Conservation (phyloP, 495 filamentous ascomycete genomes). For the Neurospora discreta region DNA sequence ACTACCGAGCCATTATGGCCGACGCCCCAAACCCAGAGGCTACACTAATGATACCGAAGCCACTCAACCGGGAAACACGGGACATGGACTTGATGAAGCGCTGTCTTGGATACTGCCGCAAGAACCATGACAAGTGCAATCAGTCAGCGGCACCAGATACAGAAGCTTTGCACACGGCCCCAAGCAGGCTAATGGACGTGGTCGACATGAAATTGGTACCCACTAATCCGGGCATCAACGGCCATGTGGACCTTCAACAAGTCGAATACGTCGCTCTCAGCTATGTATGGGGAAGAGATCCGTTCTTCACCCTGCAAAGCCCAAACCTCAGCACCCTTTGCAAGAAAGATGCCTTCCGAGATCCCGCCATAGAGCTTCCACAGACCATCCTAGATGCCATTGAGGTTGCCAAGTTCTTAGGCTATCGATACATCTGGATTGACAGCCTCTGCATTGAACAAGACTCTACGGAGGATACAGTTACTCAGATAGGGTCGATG, state of each 20-base stretch:
- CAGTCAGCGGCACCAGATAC: conserved; percentile 10
- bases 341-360: not conserved
- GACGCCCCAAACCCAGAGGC: not conserved
- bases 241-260: not conserved
- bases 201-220: conserved; percentile 5
- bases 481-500: not conserved
- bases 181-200: conserved; percentile 21
- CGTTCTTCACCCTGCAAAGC: conserved; percentile 14
- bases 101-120: conserved; percentile 12
- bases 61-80: not conserved
- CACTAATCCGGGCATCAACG: conserved; percentile 5
- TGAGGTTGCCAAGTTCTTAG: conserved; percentile 10
- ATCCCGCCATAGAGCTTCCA: conserved; percentile 6
- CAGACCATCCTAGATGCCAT: conserved; percentile 22
- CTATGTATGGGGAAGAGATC: conserved; percentile 23
- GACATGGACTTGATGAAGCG: not conserved
- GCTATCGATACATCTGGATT: conserved; percentile 19
- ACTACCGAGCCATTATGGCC: not conserved
- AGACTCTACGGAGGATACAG: not conserved
- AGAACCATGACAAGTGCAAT: conserved; percentile 11
- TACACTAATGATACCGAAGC: not conserved
- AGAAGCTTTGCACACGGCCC: conserved; percentile 15
- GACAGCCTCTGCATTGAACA: conserved; percentile 19
- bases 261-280: conserved; percentile 24
- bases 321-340: conserved; percentile 7